Conservation (phyloP, 352 stramenopile species). For the Peronospora tabacina region DNA sequence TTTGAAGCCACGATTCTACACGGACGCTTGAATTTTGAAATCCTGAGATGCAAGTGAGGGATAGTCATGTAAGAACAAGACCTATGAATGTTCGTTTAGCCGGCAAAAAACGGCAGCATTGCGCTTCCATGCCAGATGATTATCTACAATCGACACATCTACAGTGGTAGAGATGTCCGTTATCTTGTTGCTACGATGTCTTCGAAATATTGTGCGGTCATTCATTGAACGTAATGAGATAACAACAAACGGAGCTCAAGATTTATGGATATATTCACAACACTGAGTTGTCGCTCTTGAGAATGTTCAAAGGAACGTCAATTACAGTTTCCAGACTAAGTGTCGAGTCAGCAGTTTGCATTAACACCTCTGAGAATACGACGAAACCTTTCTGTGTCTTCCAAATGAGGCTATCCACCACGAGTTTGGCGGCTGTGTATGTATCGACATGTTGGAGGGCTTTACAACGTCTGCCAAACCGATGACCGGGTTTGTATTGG, state of each 20-base stretch:
- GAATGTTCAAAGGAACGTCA: slow-evolving; percentile 27
- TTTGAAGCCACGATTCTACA: too few species aligned
- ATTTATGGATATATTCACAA: background rate
- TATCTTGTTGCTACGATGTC: too few species aligned
- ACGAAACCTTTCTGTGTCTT: slow-evolving; percentile 29
- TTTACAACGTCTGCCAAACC: slow-evolving; percentile 13
- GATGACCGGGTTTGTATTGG: background rate
- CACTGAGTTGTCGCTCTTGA: background rate
- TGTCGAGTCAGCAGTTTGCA: background rate
- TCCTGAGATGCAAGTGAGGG: too few species aligned
- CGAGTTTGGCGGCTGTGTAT: slow-evolving; percentile 7
- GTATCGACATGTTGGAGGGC: slow-evolving; percentile 2
- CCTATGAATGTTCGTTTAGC: too few species aligned
- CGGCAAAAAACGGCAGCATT: too few species aligned
- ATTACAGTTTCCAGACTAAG: slow-evolving; percentile 14
- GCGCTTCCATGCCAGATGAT: too few species aligned
- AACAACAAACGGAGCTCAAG: background rate
- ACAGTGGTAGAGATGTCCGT: too few species aligned
- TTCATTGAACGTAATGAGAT: too few species aligned
- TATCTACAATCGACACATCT: too few species aligned
- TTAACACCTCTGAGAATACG: slow-evolving; percentile 26
- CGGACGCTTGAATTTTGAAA: too few species aligned
- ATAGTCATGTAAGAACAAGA: too few species aligned
- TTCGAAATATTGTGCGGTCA: too few species aligned
- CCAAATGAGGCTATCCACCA: slow-evolving; percentile 27